Evolutionary conservation across 805 yeast genomes (phyloP).

Genomic region (Wickerhamiella musiphila): DNA sequence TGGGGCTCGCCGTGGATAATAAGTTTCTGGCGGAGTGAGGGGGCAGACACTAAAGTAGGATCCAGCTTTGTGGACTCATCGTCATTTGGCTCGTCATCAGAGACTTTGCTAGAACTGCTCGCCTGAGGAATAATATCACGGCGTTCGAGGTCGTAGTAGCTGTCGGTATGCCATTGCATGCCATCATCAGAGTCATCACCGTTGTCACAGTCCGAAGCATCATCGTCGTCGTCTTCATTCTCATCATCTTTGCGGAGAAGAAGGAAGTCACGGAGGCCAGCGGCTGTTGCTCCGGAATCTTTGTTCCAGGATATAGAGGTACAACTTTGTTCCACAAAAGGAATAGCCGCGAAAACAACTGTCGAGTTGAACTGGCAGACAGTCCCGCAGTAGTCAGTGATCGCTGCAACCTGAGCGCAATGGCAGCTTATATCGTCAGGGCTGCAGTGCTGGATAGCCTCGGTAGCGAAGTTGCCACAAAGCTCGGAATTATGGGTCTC

Average conservation of each 20-base stretch:
- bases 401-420: slow-evolving; percentile 7
- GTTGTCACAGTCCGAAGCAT: slow-evolving; percentile 14
- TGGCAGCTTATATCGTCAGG: slow-evolving; percentile 10
- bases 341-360: neutral
- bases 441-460: slow-evolving; percentile 7
- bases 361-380: neutral
- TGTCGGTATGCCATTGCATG: slow-evolving; percentile 10
- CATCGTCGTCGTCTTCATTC: slow-evolving; percentile 7
- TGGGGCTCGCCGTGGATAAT: too few species aligned
- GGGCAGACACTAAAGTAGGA: too few species aligned
- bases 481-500: neutral
- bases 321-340: neutral
- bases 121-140: too few species aligned
- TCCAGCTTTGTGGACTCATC: too few species aligned
- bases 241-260: slow-evolving; percentile 1
- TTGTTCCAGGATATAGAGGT: neutral
- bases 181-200: slow-evolving; percentile 15
- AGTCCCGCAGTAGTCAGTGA: slow-evolving; percentile 8
- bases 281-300: neutral
- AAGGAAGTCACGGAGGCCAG: slow-evolving; percentile 1
- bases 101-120: too few species aligned
- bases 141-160: neutral
- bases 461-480: slow-evolving; percentile 10
- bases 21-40: too few species aligned
- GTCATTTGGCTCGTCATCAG: too few species aligned